Evolutionary conservation across 2,329 filamentous ascomycete species (phyloP), one percentile per base, ranked within the genome.

Genomic region (Fusarium sarcochroum): DNA sequence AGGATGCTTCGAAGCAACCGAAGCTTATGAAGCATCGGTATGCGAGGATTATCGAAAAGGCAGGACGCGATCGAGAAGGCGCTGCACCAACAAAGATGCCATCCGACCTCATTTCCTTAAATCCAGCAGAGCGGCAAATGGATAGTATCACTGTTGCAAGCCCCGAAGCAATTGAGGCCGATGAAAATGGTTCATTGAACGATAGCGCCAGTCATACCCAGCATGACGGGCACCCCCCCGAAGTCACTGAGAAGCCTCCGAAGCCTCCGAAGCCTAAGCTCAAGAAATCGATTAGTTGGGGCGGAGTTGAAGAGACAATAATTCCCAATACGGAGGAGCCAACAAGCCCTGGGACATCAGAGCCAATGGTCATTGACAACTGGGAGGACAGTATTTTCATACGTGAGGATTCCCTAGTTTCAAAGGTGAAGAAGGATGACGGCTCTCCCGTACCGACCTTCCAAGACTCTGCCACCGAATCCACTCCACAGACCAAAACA

Each of bases 21-120:
- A 84, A 80, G 45, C 60, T 81, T 11, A 84, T 87, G 41, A 73
- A 55, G 18, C 44, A 48, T 61, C 80, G 78, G 11, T 64, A 78
- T 10, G 70, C 73, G 25, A 81, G 84, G 34, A 75, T 82, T 20
- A 79, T 83, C 4, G 77, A 84, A 58, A 77, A 84, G 32, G 74
- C 75, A 40, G 78, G 76, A 7, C 82, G 83, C 27, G 81, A 83
- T 20, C 80, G 78, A 53, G 81, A 81, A 44, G 85, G 87, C 30
- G 53, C 68, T 21, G 79, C 75, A 3, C 78, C 82, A 3, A 73
- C 80, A 3, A 77, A 80, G 55, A 63, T 80, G 35, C 77, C 77
- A 6, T 58, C 58, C 6, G 48, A 51, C 7, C 63, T 75, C 25
- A 63, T 66, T 63, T 81, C 30, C 69, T 76, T 82, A 14, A 73